Base-by-base conservation (phyloP, 2,329 filamentous ascomycete genomes). In the Nemania sp. region DNA sequence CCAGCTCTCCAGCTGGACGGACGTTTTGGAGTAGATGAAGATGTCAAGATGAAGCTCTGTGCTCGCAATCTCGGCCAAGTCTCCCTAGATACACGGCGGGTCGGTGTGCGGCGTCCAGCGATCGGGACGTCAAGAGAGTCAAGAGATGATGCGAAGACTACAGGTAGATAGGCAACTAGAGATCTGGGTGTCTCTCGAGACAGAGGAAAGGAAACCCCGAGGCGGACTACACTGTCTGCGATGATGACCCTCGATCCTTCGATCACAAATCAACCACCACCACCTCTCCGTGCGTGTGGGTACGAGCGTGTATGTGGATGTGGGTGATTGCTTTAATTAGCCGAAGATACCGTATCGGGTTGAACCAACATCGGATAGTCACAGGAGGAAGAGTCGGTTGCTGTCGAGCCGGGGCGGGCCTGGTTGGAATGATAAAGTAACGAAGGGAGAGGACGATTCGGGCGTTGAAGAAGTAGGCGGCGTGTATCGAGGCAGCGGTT, bases 31-130 rank as follows among this genome's bases (percentile, higher is more conserved):
- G 54, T 52, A 39, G 77, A 76, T 72, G 70, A 74, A 70, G 66
- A 70, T 65, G 62, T 67, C 76, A 81, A 85, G 83, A 87, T 77
- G 83, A 85, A 86, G 84, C 84, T 87, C 84, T 86, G 77, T 87
- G 82, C 84, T 85, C 82, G 76, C 78, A 75, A 76, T 80, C 80
- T 78, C 65, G 60, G 54, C 56, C 64, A 59, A 58, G 51, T 59
- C 54, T 63, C 48, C 37, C 59, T 54, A 64, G 48, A 54, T 65
- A 60, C 66, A 63, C 56, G 57, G 25, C 60, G 39, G 51, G 60
- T 32, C 42, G 57, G 60, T 65, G 64, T 56, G 40, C 45, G 42
- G 25, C 40, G 54, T 54, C 53, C 58, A 64, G 52, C 39, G 54
- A 21, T 56, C 32, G 20, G 35, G 43, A 57, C 29, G 46, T 49